These are phyloP conservation scores for Mucor ambiguus DNA, from an alignment of 371 early-diverging fungal genomes.

Conservation along the genomic window DNA sequence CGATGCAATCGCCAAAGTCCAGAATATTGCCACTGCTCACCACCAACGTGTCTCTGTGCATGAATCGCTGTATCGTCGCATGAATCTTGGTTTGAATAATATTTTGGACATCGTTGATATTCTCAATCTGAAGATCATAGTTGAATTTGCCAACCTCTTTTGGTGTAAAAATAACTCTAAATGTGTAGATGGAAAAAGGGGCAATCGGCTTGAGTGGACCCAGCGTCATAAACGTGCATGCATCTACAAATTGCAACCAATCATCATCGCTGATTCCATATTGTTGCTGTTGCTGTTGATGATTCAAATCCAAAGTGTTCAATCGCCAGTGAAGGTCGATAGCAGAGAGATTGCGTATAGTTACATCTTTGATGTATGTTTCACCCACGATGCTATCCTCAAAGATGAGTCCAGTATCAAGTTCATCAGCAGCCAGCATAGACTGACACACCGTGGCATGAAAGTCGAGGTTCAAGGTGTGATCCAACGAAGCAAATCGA, in stretches of 20 bases:
- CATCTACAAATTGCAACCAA: slow-evolving; percentile 68
- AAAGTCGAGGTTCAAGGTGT: slow-evolving; percentile 30
- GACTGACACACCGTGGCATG: slow-evolving; percentile 77
- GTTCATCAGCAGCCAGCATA: slow-evolving; percentile 81
- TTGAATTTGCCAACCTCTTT: slow-evolving; percentile 78
- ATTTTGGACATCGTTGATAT: slow-evolving; percentile 80
- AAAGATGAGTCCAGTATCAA: slow-evolving; percentile 81
- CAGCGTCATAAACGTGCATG: slow-evolving; percentile 65
- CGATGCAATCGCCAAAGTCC: slow-evolving; percentile 89
- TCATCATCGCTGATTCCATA: slow-evolving; percentile 35
- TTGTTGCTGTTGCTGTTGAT: slow-evolving; percentile 1
- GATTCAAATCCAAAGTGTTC: slow-evolving; percentile 60
- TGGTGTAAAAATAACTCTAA: slow-evolving; percentile 72
- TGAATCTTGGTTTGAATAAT: slow-evolving; percentile 71
- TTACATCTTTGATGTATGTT: slow-evolving; percentile 82
- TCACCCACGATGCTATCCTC: slow-evolving; percentile 86
- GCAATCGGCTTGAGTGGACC: slow-evolving; percentile 55
- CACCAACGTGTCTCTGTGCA: slow-evolving; percentile 67
- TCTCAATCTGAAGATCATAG: slow-evolving; percentile 82
- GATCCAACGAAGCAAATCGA: background rate
- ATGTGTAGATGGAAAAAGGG: slow-evolving; percentile 45
- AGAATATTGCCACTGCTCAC: slow-evolving; percentile 70
- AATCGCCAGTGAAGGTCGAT: slow-evolving; percentile 83
- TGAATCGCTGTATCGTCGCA: slow-evolving; percentile 69
- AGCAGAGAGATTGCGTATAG: slow-evolving; percentile 83